Evolutionary conservation across 78 protist species (phyloP), one percentile per base, ranked within the genome.

Genomic region (Speleostelium caveatum): DNA sequence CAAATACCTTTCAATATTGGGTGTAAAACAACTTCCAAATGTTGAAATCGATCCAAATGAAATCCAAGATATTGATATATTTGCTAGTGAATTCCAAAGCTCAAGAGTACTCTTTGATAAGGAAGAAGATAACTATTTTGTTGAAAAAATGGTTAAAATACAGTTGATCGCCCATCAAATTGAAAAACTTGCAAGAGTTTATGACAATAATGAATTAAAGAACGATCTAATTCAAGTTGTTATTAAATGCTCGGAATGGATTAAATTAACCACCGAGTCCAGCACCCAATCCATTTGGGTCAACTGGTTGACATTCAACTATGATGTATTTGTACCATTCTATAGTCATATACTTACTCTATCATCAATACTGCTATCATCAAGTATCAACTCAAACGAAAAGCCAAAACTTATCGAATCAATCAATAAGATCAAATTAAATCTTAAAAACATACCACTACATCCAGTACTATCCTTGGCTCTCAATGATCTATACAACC

Each of bases 81-180:
- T 63, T 24, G 22, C 63, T 26, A 21, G 32, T 24, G 87, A 69
- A n/a, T 88, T 75, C 56, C 65, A 75, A 66, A 69, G 67, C 26
- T 58, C 76, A 6, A 76, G 38, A 41, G 80, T 60, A 35, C 33
- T 88, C 19, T 88, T 88, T 39, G 94, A 88, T 22, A 88, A 88
- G n/a, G 94, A 88, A 66, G 60, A 88, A 39, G 94, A 88, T 38
- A 88, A 88, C 19, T 78, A 88, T 30, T 88, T 61, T 21, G 30
- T 58, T 39, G 94, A 88, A 19, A 28, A 39, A 56, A n/a, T 75
- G n/a, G 51, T 88, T 33, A 75, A 33, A 24, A 24, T 75, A 17
- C 94, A 88, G 41, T 26, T 88, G 21, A 39, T 69, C 2, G 21
- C 42, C 8, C 12, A 51, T 10, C 36, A 72, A 88, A 51, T 49